Evolutionary conservation across 768 basidiomycete species (phyloP), one percentile per base, ranked within the genome.

Genomic region (Filobasidium floriforme): DNA sequence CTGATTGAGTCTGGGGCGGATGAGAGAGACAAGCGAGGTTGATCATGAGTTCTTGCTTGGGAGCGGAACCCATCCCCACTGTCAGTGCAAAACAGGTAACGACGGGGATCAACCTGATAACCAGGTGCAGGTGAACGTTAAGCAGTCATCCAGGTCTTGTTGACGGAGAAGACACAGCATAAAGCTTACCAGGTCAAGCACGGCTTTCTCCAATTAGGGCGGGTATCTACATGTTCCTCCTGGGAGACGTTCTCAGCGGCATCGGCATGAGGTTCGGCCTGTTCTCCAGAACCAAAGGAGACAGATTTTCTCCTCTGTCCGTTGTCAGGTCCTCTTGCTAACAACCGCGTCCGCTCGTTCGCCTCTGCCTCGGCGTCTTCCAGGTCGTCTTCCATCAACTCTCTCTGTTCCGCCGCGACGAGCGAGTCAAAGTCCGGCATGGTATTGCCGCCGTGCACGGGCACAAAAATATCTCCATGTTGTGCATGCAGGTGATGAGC

Each of bases 1-100:
- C 22, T 6, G 61, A 54, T 19, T 59, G 57, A 28, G 49, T 66
- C 60, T 67, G 66, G 1, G 77, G 77, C 7, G 77, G 76, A 66
- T 77, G 74, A 15, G 77, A 68, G 19, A 78, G 66, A 71, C 77
- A 78, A 14, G 76, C 77, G 32, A 78, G 64, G 63, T 75, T 76
- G 68, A 78, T 74, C 51, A 62, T 73, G 19, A 78, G 46, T 61
- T 78, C 77, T 19, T 66, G 66, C 57, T 71, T 71, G 1, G 77
- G 77, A 11, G 76, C 76, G 18, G 72, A 68, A 14, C 69, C 69
- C 75, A 76, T 76, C 7, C 77, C 77, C 15, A 76, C 7, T 9
- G 68, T 66, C 1, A 76, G 54, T 2, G 77, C 69, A n/a, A 70
- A 67, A 10, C 71, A 72, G 12, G 73, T 59, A 26, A 76, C 65